These are phyloP conservation scores for Neurospora sp. DNA, from an alignment of 495 filamentous ascomycete genomes.

Conservation along the genomic window DNA sequence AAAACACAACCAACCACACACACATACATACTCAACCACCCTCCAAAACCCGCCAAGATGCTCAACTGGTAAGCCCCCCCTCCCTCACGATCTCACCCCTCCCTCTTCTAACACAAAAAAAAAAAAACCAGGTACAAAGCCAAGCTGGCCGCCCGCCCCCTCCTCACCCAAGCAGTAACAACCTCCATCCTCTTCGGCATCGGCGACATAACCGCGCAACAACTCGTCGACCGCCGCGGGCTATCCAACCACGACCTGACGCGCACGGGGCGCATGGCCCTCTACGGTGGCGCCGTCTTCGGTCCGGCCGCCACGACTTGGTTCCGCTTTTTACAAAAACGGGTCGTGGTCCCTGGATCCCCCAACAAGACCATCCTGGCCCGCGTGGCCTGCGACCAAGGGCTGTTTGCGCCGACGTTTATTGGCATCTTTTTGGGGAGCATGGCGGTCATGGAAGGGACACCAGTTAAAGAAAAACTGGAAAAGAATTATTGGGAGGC, in stretches of 20 bases:
- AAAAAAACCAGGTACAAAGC: constrained; percentile 65
- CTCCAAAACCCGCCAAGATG: not conserved
- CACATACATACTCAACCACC: not conserved
- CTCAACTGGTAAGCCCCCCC: not conserved
- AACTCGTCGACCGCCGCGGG: constrained; percentile 77
- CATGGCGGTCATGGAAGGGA: constrained; percentile 84
- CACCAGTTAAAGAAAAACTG: constrained; percentile 59
- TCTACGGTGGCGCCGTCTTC: constrained; percentile 87
- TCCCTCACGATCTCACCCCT: not conserved
- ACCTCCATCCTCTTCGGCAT: constrained; percentile 83
- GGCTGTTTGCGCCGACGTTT: constrained; percentile 74
- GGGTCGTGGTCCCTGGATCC: constrained; percentile 49
- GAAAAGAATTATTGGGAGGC: constrained; percentile 53
- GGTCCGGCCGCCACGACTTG: constrained; percentile 84
- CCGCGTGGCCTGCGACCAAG: constrained; percentile 75
- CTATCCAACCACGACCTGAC: constrained; percentile 67
- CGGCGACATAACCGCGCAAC: constrained; percentile 88
- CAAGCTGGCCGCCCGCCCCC: constrained; percentile 66
- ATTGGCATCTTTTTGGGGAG: constrained; percentile 71
- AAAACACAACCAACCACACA: not conserved
- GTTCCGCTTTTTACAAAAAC: constrained; percentile 64
- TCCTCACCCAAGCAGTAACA: constrained; percentile 82
- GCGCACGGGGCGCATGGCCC: constrained; percentile 79
- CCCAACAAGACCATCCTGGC: constrained; percentile 63
- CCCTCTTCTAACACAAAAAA: not conserved